Conservation (phyloP, 129 eudicot species). For the Rutidosis leptorrhynchoides region DNA sequence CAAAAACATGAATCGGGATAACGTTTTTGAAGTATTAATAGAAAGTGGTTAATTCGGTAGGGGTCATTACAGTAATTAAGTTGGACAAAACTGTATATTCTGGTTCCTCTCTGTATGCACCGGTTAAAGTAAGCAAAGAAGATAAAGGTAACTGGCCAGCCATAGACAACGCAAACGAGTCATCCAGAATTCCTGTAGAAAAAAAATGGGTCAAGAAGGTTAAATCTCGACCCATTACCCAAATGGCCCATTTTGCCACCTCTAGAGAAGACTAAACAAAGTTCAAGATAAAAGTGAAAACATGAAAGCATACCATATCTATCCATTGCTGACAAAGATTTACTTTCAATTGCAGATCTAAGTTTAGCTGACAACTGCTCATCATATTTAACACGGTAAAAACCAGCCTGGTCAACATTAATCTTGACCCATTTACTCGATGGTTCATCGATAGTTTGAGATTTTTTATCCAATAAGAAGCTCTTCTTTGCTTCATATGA, state of each 20-base stretch:
- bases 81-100: constrained; percentile 89
- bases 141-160: constrained; percentile 74
- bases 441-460: constrained; percentile 42
- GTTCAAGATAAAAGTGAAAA: neutral
- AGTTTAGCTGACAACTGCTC: constrained; percentile 69
- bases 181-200: constrained; percentile 83
- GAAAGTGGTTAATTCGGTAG: constrained; percentile 11
- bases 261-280: constrained; percentile 1
- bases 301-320: constrained; percentile 59
- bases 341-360: constrained; percentile 76
- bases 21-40: constrained; percentile 14
- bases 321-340: constrained; percentile 64
- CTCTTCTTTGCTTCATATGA: constrained; percentile 62
- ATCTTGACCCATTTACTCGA: constrained; percentile 70
- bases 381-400: constrained; percentile 91
- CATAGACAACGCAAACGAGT: constrained; percentile 80
- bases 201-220: neutral
- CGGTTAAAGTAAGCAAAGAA: constrained; percentile 77
- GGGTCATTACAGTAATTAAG: constrained; percentile 57
- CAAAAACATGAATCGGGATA: constrained; percentile 11
- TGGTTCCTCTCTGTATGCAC: constrained; percentile 80
- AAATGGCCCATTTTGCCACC: neutral
- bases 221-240: neutral
- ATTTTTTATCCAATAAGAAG: constrained; percentile 56
- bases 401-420: constrained; percentile 89